These are phyloP conservation scores for Penicillium sp. DNA, from an alignment of 2,329 filamentous ascomycete species.

Conservation along the genomic window DNA sequence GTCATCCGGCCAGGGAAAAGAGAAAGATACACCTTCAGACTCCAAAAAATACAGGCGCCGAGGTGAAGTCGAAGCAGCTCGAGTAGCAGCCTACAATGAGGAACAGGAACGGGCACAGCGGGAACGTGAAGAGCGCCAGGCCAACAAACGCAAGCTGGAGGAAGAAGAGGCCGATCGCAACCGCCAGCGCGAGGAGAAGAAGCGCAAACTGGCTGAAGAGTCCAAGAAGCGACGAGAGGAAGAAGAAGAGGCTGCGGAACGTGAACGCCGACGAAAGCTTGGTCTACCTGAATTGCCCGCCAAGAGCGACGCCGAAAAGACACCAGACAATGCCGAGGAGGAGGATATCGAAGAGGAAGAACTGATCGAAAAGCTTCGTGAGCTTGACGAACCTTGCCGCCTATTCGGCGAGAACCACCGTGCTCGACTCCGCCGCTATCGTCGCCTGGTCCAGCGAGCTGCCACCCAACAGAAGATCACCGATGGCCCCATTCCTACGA, in stretches of 20 bases:
- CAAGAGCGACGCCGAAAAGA: conserved; percentile 29
- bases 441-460: conserved; percentile 58
- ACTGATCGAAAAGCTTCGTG: conserved; percentile 69
- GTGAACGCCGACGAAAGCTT: conserved; percentile 71
- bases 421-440: conserved; percentile 71
- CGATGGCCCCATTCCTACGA: conserved; percentile 84
- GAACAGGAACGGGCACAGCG: conserved; percentile 77
- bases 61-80: conserved; percentile 81
- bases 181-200: conserved; percentile 78
- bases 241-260: conserved; percentile 74
- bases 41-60: conserved; percentile 81
- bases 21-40: conserved; percentile 25
- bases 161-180: conserved; percentile 78
- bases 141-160: conserved; percentile 84
- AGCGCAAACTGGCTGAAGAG: conserved; percentile 78
- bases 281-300: conserved; percentile 75
- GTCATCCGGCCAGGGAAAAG: conserved; percentile 23
- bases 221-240: conserved; percentile 71
- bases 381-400: conserved; percentile 70
- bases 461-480: conserved; percentile 54
- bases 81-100: conserved; percentile 76
- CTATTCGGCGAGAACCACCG: conserved; percentile 83
- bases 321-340: conserved; percentile 38
- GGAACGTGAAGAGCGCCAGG: conserved; percentile 69
- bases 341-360: conserved; percentile 74